These are phyloP conservation scores for Albophoma yamanashiensis DNA, from an alignment of 2,329 filamentous ascomycete genomes.

Conservation along the genomic window DNA sequence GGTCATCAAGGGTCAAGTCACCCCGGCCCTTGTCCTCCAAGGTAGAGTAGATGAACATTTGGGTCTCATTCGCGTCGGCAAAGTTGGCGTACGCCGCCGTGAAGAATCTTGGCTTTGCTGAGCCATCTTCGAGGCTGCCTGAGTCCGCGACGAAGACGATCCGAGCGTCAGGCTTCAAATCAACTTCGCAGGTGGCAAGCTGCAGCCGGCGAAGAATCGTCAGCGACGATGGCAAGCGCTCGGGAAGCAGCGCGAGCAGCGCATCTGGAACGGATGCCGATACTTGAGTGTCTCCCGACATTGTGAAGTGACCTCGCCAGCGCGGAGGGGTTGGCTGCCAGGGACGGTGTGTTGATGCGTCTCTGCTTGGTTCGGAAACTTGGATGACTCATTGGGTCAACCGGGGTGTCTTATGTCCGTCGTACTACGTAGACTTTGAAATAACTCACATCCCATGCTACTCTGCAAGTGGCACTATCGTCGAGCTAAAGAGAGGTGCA, in stretches of 20 bases:
- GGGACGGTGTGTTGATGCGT: not conserved
- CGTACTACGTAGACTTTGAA: not conserved
- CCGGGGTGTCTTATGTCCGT: not conserved
- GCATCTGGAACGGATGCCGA: conserved; percentile 17
- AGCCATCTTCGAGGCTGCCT: not conserved
- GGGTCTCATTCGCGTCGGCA: conserved; percentile 49
- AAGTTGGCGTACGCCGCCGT: conserved; percentile 52
- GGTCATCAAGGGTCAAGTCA: not conserved
- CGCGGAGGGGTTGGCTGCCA: not conserved
- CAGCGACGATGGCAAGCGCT: conserved; percentile 46
- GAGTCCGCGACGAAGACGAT: conserved; percentile 26
- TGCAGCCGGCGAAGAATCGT: conserved; percentile 53
- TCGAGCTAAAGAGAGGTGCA: not conserved
- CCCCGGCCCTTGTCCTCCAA: conserved; percentile 25
- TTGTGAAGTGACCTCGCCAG: not conserved
- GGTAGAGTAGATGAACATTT: conserved; percentile 51
- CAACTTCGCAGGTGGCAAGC: conserved; percentile 33
- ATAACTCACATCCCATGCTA: not conserved
- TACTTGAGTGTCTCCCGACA: conserved; percentile 5
- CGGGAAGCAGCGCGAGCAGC: conserved; percentile 36
- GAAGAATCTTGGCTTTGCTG: conserved; percentile 21
- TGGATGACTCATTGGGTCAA: not conserved
- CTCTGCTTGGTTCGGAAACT: not conserved
- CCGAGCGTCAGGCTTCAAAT: conserved; percentile 30
- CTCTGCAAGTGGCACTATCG: not conserved